Percentiles rank a stretch among this genome's conserved stretches.
Evolutionary conservation across 495 filamentous ascomycete genomes (phyloP).

Genomic region (Aspergillus haitiensis): DNA sequence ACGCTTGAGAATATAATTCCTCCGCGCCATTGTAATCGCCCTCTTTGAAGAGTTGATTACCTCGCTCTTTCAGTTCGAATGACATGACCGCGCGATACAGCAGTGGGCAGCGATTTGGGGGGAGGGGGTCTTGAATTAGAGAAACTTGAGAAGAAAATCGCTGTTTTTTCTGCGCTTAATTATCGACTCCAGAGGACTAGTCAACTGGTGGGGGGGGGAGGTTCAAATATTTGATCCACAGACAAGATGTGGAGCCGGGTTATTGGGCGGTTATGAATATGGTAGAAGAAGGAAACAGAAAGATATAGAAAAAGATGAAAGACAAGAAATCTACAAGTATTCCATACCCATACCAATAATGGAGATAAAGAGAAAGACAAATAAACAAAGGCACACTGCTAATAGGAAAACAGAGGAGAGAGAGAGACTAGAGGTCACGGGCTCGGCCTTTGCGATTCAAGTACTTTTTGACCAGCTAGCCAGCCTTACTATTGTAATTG

Average conservation of each 20-base stretch:
- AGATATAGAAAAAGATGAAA: background rate
- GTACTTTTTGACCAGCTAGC: too few species aligned
- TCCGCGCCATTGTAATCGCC: slow-evolving; percentile 77
- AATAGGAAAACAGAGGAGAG: too few species aligned
- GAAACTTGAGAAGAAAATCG: background rate
- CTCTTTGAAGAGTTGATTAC: slow-evolving; percentile 56
- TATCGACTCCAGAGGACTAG: background rate
- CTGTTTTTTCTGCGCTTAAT: background rate
- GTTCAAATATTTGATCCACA: slow-evolving; percentile 10
- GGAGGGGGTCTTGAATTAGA: too few species aligned
- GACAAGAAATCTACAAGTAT: background rate
- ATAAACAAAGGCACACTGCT: too few species aligned
- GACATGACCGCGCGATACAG: slow-evolving; percentile 30
- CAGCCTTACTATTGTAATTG: too few species aligned
- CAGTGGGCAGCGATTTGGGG: too few species aligned
- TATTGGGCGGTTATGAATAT: background rate
- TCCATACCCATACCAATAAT: background rate
- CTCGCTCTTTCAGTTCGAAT: slow-evolving; percentile 46
- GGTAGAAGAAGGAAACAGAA: background rate
- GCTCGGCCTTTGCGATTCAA: too few species aligned
- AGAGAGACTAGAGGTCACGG: too few species aligned
- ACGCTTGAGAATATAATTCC: slow-evolving; percentile 83
- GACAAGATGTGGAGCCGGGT: slow-evolving; percentile 12
- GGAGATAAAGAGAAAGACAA: background rate
- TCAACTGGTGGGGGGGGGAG: slow-evolving; percentile 21